Conservation (phyloP, 2,329 filamentous ascomycete genomes). For the Endocalyx cinctus region DNA sequence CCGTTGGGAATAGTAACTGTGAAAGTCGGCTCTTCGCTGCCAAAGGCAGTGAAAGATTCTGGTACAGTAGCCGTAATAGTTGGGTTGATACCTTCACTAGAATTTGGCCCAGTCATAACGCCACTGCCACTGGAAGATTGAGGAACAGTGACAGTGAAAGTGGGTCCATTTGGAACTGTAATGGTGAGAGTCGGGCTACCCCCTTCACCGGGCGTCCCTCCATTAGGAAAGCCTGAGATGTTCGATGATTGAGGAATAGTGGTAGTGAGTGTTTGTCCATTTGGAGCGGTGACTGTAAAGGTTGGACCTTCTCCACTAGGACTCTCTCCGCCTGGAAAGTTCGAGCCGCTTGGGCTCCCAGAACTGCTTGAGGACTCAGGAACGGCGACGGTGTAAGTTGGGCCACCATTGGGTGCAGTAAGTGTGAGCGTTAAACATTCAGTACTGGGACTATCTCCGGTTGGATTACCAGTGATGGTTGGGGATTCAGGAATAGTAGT, state of each 20-base stretch:
- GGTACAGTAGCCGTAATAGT: conserved; percentile 13
- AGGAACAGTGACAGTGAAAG: conserved; percentile 6
- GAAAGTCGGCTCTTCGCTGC: neutral
- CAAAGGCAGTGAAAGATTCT: neutral
- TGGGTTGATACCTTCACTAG: conserved; percentile 7
- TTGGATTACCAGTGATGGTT: conserved; percentile 2
- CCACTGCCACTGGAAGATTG: conserved; percentile 3
- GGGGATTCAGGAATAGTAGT: conserved; percentile 1
- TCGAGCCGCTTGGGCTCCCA: conserved; percentile 8
- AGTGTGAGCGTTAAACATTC: no score
- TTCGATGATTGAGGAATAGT: conserved; percentile 1
- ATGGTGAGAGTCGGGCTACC: conserved; percentile 10
- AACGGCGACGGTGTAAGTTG: conserved; percentile 8
- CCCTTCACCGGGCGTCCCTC: conserved; percentile 5
- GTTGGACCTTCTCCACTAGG: conserved; percentile 9
- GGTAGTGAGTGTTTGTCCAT: conserved; percentile 10
- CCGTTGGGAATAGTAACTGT: neutral
- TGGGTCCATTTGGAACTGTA: conserved; percentile 11
- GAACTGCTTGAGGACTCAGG: conserved; percentile 4
- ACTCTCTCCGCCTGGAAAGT: neutral
- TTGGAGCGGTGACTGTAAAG: conserved; percentile 11
- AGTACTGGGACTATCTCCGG: conserved; percentile 4
- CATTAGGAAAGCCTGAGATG: conserved; percentile 1
- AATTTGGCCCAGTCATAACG: neutral
- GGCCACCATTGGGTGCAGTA: conserved; percentile 2